These are phyloP conservation scores for Pseudomonodictys pantanalensis DNA, from an alignment of 495 filamentous ascomycete genomes.

Conservation along the genomic window DNA sequence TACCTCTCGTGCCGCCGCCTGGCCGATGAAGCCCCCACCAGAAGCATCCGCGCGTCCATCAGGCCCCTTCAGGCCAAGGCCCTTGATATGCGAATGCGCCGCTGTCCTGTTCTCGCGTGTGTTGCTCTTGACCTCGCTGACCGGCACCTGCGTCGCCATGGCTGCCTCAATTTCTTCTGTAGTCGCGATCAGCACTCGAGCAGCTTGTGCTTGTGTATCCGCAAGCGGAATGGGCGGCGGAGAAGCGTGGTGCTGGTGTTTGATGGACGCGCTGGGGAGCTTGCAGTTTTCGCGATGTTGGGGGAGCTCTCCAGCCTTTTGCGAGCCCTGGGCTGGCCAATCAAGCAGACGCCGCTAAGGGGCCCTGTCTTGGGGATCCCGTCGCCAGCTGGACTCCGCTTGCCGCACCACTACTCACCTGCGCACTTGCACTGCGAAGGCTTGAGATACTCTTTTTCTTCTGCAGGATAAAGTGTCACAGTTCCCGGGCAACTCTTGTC, in stretches of 20 bases:
- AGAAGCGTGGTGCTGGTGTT: too few species aligned
- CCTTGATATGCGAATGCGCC: slow-evolving; percentile 95
- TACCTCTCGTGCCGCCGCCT: slow-evolving; percentile 82
- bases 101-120: slow-evolving; percentile 93
- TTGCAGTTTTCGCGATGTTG: too few species aligned
- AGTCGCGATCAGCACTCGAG: not conserved
- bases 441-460: too few species aligned
- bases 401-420: too few species aligned
- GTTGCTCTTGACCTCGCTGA: slow-evolving; percentile 94
- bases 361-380: too few species aligned
- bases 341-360: too few species aligned
- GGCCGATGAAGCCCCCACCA: slow-evolving; percentile 82
- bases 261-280: not conserved
- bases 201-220: not conserved
- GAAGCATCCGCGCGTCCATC: slow-evolving; percentile 79
- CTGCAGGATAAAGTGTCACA: too few species aligned
- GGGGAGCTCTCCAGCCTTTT: too few species aligned
- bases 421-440: too few species aligned
- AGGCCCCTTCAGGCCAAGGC: slow-evolving; percentile 69
- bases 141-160: slow-evolving; percentile 59
- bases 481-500: too few species aligned
- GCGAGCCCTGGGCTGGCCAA: too few species aligned
- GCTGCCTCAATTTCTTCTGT: not conserved
- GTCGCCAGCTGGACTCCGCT: too few species aligned
- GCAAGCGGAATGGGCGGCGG: not conserved